Conservation (phyloP, 352 stramenopile genomes). For the Pythium dissimile region DNA sequence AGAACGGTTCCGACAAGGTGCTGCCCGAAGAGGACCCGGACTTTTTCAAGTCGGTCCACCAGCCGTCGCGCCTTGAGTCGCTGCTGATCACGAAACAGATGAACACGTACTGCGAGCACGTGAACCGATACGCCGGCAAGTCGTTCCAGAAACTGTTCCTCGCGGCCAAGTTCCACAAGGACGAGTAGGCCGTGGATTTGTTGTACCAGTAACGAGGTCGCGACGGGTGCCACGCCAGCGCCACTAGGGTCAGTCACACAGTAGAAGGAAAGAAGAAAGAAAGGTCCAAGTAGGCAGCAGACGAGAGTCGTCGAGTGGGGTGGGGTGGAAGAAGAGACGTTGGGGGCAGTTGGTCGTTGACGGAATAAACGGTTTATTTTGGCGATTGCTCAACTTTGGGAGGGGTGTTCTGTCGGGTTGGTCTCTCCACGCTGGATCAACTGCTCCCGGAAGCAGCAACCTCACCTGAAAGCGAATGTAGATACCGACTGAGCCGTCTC, state of each 20-base stretch:
- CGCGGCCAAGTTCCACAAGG: conserved; percentile 85
- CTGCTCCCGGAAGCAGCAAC: too few species aligned
- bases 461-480: too few species aligned
- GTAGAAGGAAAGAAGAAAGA: not conserved
- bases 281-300: not conserved
- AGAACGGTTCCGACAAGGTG: conserved; percentile 65
- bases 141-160: conserved; percentile 92
- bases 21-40: conserved; percentile 82
- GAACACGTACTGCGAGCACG: conserved; percentile 91
- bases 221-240: not conserved
- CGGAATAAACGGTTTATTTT: too few species aligned
- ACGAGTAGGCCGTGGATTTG: conserved; percentile 33
- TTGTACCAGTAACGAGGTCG: conserved; percentile 22
- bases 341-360: too few species aligned
- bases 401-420: too few species aligned
- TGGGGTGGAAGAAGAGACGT: too few species aligned
- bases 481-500: too few species aligned
- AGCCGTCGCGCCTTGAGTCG: conserved; percentile 84
- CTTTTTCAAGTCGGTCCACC: conserved; percentile 86
- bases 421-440: too few species aligned
- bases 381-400: too few species aligned
- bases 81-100: conserved; percentile 91
- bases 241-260: not conserved
- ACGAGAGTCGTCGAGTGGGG: not conserved
- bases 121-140: conserved; percentile 89